Percentiles rank a stretch among this genome's conserved stretches.
These are phyloP conservation scores for Nitzschia putrida DNA, from an alignment of 108 stramenopile species.

Conservation along the genomic window DNA sequence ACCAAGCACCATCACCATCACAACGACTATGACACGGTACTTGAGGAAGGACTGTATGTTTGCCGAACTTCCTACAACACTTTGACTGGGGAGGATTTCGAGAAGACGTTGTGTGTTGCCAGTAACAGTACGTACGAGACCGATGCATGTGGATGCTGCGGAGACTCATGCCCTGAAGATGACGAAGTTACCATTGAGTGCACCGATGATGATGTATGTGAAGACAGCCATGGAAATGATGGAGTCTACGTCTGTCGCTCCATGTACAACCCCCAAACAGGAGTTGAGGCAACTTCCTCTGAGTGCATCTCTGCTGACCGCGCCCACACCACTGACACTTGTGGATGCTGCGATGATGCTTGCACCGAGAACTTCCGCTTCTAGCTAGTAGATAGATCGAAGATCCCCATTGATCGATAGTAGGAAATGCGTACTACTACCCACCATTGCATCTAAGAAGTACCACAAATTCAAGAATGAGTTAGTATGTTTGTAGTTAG, in stretches of 20 bases:
- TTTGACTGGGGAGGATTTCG: not conserved
- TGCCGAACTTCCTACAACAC: constrained; percentile 2
- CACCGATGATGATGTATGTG: not conserved
- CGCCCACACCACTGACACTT: not conserved
- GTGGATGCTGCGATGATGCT: constrained; percentile 5
- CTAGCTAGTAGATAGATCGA: too few species aligned
- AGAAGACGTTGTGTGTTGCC: not conserved
- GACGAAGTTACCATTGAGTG: not conserved
- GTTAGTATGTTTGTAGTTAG: too few species aligned
- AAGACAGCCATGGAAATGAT: not conserved
- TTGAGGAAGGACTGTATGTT: not conserved
- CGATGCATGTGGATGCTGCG: constrained; percentile 15
- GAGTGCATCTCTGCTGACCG: not conserved
- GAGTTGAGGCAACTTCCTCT: not conserved
- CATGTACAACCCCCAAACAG: not conserved
- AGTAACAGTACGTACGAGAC: not conserved
- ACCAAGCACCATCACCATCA: not conserved
- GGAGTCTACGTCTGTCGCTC: not conserved
- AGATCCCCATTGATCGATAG: too few species aligned
- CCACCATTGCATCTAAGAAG: too few species aligned
- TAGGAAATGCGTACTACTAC: too few species aligned
- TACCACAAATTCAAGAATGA: too few species aligned
- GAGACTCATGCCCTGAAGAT: not conserved
- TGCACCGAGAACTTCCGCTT: too few species aligned
- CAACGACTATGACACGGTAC: not conserved